Conservation (phyloP, 345 rosid genomes). For the Anacardium occidentale region DNA sequence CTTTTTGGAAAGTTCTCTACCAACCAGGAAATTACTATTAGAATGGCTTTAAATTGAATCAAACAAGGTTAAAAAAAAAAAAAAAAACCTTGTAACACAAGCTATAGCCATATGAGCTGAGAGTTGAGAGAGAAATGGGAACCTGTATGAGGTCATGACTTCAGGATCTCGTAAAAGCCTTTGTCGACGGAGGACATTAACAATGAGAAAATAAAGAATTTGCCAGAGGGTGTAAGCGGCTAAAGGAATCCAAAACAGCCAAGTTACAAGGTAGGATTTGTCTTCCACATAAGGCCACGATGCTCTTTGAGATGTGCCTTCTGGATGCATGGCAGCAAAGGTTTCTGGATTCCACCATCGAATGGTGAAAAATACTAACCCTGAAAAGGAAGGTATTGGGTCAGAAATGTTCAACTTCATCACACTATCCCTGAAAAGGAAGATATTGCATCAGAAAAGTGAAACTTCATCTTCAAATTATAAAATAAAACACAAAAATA, state of each 20-base stretch:
- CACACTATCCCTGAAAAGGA: slow-evolving; percentile 62
- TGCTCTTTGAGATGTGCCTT: slow-evolving; percentile 56
- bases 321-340: slow-evolving; percentile 88
- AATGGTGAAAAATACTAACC: slow-evolving; percentile 89
- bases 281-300: slow-evolving; percentile 95
- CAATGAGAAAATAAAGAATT: slow-evolving; percentile 80
- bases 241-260: slow-evolving; percentile 89
- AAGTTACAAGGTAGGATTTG: slow-evolving; percentile 64
- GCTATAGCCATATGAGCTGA: neutral
- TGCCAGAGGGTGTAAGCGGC: slow-evolving; percentile 91
- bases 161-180: slow-evolving; percentile 93
- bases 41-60: neutral
- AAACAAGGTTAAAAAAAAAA: neutral
- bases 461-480: neutral
- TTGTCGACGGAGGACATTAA: slow-evolving; percentile 86
- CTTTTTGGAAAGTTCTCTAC: slow-evolving; percentile 82
- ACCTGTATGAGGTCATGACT: slow-evolving; percentile 99
- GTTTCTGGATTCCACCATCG: slow-evolving; percentile 97
- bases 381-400: slow-evolving; percentile 39
- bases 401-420: no score
- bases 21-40: neutral
- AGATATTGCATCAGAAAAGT: slow-evolving; percentile 10
- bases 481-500: neutral
- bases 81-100: neutral
- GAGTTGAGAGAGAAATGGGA: slow-evolving; percentile 1